Evolutionary conservation across 805 yeast genomes (phyloP).

Genomic region (Yarrowia porcina): DNA sequence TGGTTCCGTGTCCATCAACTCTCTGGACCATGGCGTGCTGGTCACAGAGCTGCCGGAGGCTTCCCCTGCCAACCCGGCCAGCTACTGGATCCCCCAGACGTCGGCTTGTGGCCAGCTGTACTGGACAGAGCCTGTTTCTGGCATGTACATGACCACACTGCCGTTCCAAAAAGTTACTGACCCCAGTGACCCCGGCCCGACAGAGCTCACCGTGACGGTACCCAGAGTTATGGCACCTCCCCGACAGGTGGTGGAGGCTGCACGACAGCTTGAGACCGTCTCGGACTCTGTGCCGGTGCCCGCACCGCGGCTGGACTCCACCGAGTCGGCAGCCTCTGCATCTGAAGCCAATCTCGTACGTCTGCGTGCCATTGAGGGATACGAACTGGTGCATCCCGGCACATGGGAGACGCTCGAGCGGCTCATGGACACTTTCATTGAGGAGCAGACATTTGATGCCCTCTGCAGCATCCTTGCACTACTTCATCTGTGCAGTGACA

Average conservation of each 20-base stretch:
- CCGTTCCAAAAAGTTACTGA: constrained; percentile 23
- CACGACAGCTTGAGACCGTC: neutral
- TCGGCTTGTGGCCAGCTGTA: constrained; percentile 31
- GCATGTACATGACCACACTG: constrained; percentile 9
- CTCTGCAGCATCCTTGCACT: neutral
- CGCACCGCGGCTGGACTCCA: neutral
- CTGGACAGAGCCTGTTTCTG: constrained; percentile 17
- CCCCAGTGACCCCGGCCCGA: constrained; percentile 10
- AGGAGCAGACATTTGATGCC: constrained; percentile 6
- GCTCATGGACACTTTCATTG: constrained; percentile 15
- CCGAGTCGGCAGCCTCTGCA: neutral
- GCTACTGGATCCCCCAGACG: constrained; percentile 40
- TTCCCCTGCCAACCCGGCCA: constrained; percentile 27
- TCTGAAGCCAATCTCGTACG: constrained; percentile 15
- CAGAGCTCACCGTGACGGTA: neutral
- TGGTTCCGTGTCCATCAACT: constrained; percentile 25
- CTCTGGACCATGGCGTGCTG: constrained; percentile 15
- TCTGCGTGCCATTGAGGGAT: constrained; percentile 10
- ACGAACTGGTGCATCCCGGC: constrained; percentile 7
- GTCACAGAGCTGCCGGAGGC: constrained; percentile 5
- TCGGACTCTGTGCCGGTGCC: neutral
- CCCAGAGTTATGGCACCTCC: constrained; percentile 1
- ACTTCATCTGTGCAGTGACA: constrained; percentile 1
- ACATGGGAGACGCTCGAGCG: constrained; percentile 14
- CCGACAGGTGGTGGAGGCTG: neutral